Evolutionary conservation across 1,284 basidiomycete genomes (phyloP).

Genomic region (Peniophora sp.): DNA sequence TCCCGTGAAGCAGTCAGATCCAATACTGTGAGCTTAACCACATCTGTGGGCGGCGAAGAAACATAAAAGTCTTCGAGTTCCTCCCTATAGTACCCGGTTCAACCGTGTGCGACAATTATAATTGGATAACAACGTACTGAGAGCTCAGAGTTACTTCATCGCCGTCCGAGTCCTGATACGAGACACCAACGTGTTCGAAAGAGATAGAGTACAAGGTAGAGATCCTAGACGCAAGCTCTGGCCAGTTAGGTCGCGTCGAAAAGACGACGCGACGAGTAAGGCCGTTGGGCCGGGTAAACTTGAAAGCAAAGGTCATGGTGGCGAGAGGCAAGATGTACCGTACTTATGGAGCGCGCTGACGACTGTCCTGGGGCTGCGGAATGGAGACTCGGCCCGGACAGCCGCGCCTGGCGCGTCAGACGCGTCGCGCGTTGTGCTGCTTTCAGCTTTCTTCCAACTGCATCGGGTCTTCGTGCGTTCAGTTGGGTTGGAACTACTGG

Average conservation of each 20-base stretch:
- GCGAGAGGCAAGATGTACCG: not conserved
- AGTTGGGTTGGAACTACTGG: too few relatives aligned
- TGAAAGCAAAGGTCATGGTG: slow-evolving; percentile 28
- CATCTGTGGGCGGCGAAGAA: slow-evolving; percentile 18
- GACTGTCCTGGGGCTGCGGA: too few relatives aligned
- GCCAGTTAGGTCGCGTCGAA: slow-evolving; percentile 42
- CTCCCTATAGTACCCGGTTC: slow-evolving; percentile 20
- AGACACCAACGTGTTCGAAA: slow-evolving; percentile 47
- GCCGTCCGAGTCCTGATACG: slow-evolving; percentile 60
- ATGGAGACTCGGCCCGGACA: too few relatives aligned
- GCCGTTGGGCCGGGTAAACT: slow-evolving; percentile 38
- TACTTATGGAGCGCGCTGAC: not conserved
- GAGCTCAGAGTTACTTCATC: slow-evolving; percentile 70
- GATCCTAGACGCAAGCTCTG: slow-evolving; percentile 45
- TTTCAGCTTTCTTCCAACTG: not conserved
- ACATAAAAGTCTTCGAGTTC: slow-evolving; percentile 59
- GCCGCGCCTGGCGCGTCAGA: too few relatives aligned
- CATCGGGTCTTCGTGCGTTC: too few relatives aligned
- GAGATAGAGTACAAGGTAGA: slow-evolving; percentile 50
- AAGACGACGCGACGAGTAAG: slow-evolving; percentile 56
- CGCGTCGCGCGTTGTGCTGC: too few relatives aligned
- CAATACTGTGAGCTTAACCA: slow-evolving; percentile 54
- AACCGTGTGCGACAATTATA: not conserved
- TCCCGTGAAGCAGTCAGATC: slow-evolving; percentile 36
- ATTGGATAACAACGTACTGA: slow-evolving; percentile 21